phyloP scores from a whole-genome alignment of 2,329 filamentous ascomycete species.

The Colletotrichum melonis region DNA sequence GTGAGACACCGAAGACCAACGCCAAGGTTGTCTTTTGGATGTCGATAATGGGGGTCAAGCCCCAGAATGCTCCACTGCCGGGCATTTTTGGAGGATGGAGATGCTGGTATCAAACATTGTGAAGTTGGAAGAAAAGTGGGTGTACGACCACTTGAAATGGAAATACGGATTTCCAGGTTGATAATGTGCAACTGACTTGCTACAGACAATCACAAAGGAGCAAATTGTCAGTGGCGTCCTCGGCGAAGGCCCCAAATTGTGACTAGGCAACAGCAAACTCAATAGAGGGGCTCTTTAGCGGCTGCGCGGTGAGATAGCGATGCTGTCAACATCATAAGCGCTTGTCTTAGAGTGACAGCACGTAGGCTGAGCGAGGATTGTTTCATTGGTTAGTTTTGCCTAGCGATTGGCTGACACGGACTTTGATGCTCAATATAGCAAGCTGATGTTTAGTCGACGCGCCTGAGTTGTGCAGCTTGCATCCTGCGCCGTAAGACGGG shows the following conservation, averaged over 20 bases:
- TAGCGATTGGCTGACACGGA: conserved; percentile 5
- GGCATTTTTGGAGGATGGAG: not conserved
- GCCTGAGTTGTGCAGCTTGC: conserved; percentile 12
- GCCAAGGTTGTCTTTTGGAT: not conserved
- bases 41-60: not conserved
- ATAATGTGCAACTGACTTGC: not conserved
- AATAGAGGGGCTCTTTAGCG: not conserved
- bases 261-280: not conserved
- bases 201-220: not conserved
- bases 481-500: conserved; percentile 4
- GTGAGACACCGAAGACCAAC: not conserved
- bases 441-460: not conserved
- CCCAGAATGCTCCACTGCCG: not conserved
- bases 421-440: conserved; percentile 21
- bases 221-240: not conserved
- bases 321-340: conserved; percentile 12
- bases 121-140: not conserved
- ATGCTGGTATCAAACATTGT: not conserved
- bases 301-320: not conserved
- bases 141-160: not conserved
- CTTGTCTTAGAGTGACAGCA: conserved; percentile 7
- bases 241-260: not conserved
- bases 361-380: not conserved
- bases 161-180: not conserved
- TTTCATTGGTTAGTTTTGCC: not conserved